phyloP scores from a whole-genome alignment of 306 rosid genomes.

The Oxytropis ochrocephala region DNA sequence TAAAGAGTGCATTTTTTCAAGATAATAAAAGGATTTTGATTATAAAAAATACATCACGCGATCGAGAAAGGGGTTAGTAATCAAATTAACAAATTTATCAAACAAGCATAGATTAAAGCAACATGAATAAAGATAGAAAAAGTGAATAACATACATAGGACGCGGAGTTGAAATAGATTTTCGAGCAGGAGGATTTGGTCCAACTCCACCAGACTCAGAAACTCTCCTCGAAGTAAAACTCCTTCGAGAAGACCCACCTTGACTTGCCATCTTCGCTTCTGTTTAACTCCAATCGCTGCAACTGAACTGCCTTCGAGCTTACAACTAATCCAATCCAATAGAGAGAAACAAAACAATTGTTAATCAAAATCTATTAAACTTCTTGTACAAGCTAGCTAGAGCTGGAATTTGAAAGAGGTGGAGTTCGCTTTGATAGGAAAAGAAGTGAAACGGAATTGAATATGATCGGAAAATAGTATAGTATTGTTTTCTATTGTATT shows the following conservation, averaged over 20 bases:
- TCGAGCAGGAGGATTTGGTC: slow-evolving; percentile 29
- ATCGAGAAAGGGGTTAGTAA: not conserved
- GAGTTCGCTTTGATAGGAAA: not conserved
- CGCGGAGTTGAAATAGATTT: slow-evolving; percentile 59
- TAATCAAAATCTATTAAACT: slow-evolving; percentile 15
- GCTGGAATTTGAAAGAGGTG: not conserved
- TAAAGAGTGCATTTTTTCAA: not conserved
- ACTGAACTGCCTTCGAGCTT: not conserved
- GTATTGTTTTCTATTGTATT: slow-evolving; percentile 1
- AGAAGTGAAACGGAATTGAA: not conserved
- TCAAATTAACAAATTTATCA: not conserved
- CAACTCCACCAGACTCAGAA: slow-evolving; percentile 37
- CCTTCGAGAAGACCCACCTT: slow-evolving; percentile 66
- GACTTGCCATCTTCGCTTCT: slow-evolving; percentile 58
- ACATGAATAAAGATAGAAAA: not conserved
- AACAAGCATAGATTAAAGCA: not conserved
- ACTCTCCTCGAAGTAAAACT: slow-evolving; percentile 49
- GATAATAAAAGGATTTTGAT: not conserved
- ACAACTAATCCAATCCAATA: not conserved
- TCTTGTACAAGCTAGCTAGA: slow-evolving; percentile 18
- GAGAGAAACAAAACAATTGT: not conserved
- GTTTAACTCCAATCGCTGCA: slow-evolving; percentile 22
- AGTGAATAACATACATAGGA: slow-evolving; percentile 39
- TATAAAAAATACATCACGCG: not conserved
- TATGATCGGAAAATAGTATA: slow-evolving; percentile 19